These are phyloP conservation scores for Nakazawaea anatomiae DNA, from an alignment of 805 yeast species.

Conservation along the genomic window DNA sequence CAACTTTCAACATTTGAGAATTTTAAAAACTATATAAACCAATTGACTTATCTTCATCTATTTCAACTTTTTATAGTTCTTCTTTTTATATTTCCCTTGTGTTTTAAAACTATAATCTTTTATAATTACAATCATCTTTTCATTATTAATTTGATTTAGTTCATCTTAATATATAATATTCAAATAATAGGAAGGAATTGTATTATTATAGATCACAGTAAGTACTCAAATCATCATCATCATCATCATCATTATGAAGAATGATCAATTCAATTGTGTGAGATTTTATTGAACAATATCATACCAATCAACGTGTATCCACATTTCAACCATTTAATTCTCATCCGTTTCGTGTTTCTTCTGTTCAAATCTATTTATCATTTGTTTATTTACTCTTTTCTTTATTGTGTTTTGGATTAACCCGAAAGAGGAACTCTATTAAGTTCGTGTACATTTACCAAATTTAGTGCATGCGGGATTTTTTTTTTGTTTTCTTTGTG, in stretches of 20 bases:
- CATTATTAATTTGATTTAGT: neutral
- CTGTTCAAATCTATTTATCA: too few relatives aligned
- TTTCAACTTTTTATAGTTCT: neutral
- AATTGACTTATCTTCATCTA: neutral
- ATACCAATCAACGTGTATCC: too few relatives aligned
- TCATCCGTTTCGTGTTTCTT: too few relatives aligned
- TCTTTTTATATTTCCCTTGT: neutral
- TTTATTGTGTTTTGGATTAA: neutral
- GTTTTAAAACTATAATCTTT: neutral
- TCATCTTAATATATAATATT: neutral
- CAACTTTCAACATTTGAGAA: neutral
- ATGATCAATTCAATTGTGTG: too few relatives aligned
- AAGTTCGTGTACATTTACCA: neutral
- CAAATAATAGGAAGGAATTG: neutral
- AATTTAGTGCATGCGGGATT: neutral
- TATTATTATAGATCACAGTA: conserved; percentile 1
- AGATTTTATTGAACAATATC: too few relatives aligned
- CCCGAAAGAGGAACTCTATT: neutral
- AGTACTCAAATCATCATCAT: neutral
- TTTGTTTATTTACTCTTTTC: too few relatives aligned
- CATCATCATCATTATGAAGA: too few relatives aligned
- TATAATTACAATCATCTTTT: neutral
- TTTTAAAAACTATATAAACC: neutral
- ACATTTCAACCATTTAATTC: too few relatives aligned
- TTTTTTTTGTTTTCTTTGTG: neutral